These are phyloP conservation scores for Mycosphaerella sp. DNA, from an alignment of 2,329 filamentous ascomycete species.

Conservation along the genomic window DNA sequence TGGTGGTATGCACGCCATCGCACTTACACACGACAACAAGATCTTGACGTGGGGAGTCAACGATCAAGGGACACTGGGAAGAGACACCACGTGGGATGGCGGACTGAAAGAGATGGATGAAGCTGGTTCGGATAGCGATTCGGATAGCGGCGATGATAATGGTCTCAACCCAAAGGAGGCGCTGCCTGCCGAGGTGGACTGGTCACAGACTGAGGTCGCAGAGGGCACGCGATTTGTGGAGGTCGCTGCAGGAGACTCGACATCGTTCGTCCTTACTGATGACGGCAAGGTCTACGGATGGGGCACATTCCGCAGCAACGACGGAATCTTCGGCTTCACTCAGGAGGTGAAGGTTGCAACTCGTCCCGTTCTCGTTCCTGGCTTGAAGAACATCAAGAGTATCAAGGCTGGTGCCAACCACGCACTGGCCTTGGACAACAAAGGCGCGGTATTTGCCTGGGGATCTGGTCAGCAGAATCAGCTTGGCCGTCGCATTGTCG, in stretches of 20 bases:
- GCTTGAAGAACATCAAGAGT: slow-evolving; percentile 59
- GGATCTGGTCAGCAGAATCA: slow-evolving; percentile 67
- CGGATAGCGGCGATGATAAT: slow-evolving; percentile 51
- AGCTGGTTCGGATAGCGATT: slow-evolving; percentile 52
- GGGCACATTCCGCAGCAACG: slow-evolving; percentile 71
- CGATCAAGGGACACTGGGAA: slow-evolving; percentile 72
- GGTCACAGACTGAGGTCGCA: slow-evolving; percentile 36
- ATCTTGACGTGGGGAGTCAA: slow-evolving; percentile 86
- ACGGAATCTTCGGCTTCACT: slow-evolving; percentile 60
- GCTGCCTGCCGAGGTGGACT: slow-evolving; percentile 49
- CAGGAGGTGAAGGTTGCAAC: slow-evolving; percentile 48
- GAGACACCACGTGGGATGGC: slow-evolving; percentile 64
- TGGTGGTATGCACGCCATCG: slow-evolving; percentile 76
- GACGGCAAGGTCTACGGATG: slow-evolving; percentile 74
- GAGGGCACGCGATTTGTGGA: slow-evolving; percentile 59
- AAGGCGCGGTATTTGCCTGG: slow-evolving; percentile 63
- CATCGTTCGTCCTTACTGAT: slow-evolving; percentile 68
- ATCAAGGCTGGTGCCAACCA: slow-evolving; percentile 66
- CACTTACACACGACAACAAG: slow-evolving; percentile 71
- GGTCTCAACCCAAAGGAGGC: slow-evolving; percentile 67
- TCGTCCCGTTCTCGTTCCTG: slow-evolving; percentile 51
- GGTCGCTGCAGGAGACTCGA: slow-evolving; percentile 66
- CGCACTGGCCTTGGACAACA: slow-evolving; percentile 59
- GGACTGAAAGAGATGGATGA: slow-evolving; percentile 50
- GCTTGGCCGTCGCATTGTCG: slow-evolving; percentile 59